Conservation (phyloP, 805 yeast genomes). For the Zygosaccharomyces lentus region DNA sequence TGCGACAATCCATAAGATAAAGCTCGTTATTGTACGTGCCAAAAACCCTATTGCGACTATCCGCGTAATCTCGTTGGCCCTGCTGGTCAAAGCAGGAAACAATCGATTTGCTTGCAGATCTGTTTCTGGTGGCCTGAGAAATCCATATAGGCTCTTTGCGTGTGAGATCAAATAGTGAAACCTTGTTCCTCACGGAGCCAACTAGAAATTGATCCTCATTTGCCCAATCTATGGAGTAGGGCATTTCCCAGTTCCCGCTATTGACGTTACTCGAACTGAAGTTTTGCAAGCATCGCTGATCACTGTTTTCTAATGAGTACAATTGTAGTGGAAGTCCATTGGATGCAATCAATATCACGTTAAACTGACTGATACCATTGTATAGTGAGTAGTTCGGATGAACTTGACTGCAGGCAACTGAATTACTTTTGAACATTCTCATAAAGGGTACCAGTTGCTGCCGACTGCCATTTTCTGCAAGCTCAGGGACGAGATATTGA, state of each 20-base stretch:
- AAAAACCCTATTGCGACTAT: slow-evolving; percentile 8
- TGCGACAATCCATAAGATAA: slow-evolving; percentile 24
- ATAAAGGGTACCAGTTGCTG: slow-evolving; percentile 34
- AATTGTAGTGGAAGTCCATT: slow-evolving; percentile 38
- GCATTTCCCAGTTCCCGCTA: slow-evolving; percentile 35
- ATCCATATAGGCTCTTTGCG: slow-evolving; percentile 26
- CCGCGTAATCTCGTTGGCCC: background rate
- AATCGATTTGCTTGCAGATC: slow-evolving; percentile 20
- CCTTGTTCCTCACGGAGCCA: slow-evolving; percentile 30
- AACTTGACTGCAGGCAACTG: slow-evolving; percentile 32
- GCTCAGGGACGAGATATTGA: slow-evolving; percentile 36
- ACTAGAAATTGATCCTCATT: slow-evolving; percentile 26
- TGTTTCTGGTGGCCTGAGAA: slow-evolving; percentile 9
- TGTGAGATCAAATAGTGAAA: slow-evolving; percentile 33
- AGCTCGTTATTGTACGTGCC: slow-evolving; percentile 34
- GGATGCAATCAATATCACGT: slow-evolving; percentile 29
- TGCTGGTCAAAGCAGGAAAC: slow-evolving; percentile 29
- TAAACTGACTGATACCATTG: slow-evolving; percentile 19
- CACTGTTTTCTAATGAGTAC: slow-evolving; percentile 17
- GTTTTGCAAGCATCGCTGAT: slow-evolving; percentile 16
- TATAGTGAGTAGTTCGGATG: slow-evolving; percentile 38
- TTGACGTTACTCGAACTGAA: slow-evolving; percentile 32
- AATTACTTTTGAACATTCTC: slow-evolving; percentile 31
- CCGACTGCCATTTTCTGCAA: background rate
- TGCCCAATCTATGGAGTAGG: slow-evolving; percentile 29